Conservation (phyloP, 2,329 filamentous ascomycete genomes). For the Claviceps monticola region DNA sequence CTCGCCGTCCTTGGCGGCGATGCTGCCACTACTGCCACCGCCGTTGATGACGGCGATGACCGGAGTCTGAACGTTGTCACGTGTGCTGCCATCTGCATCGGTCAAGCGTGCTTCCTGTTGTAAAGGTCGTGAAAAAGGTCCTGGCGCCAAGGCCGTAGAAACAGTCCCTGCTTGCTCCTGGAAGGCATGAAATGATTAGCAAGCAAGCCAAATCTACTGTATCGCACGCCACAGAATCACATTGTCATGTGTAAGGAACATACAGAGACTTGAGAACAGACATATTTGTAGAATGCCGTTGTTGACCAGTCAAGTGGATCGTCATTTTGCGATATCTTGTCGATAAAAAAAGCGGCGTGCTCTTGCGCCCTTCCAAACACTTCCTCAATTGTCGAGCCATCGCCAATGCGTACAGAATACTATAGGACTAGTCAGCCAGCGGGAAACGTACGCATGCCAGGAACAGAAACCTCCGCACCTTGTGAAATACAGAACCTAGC, state of each 20-base stretch:
- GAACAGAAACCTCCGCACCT: slow-evolving; percentile 4
- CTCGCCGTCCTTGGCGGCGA: slow-evolving; percentile 3
- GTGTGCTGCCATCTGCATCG: slow-evolving; percentile 8
- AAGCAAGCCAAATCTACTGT: neutral
- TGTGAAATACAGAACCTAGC: slow-evolving; percentile 18
- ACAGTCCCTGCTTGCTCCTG: slow-evolving; percentile 16
- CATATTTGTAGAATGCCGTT: slow-evolving; percentile 36
- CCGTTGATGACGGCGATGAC: slow-evolving; percentile 4
- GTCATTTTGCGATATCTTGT: slow-evolving; percentile 32
- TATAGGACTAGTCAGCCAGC: slow-evolving; percentile 11
- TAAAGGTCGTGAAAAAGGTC: neutral
- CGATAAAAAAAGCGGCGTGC: slow-evolving; percentile 37
- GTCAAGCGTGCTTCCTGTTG: slow-evolving; percentile 6
- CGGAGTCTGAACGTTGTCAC: slow-evolving; percentile 5
- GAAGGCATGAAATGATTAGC: neutral
- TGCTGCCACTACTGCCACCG: slow-evolving; percentile 8
- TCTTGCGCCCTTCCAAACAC: slow-evolving; percentile 31
- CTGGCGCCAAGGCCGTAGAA: slow-evolving; percentile 6
- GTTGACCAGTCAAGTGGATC: slow-evolving; percentile 25
- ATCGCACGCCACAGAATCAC: neutral
- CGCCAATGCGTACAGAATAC: slow-evolving; percentile 38
- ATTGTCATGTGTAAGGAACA: slow-evolving; percentile 5
- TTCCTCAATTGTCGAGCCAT: slow-evolving; percentile 37
- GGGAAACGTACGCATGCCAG: neutral
- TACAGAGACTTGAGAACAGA: slow-evolving; percentile 28